Percentiles rank a stretch among this genome's conserved stretches.
Evolutionary conservation across 2,329 filamentous ascomycete species (phyloP).

Genomic region (Aspergillus quadrilineatus): DNA sequence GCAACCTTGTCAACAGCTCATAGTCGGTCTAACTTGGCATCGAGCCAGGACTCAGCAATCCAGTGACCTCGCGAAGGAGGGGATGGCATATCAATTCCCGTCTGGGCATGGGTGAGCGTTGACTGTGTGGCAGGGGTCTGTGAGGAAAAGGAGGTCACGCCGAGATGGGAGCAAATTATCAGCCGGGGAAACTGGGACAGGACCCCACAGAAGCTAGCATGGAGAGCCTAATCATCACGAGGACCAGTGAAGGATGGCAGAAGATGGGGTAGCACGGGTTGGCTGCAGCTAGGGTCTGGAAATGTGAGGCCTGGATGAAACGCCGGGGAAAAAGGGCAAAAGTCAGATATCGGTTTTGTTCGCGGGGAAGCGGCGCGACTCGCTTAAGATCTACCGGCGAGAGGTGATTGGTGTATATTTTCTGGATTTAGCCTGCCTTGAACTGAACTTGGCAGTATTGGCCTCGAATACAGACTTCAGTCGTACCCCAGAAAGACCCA

Average conservation of each 20-base stretch:
- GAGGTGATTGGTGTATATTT: constrained; percentile 52
- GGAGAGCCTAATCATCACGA: not conserved
- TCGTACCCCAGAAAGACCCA: not conserved
- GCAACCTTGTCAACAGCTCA: not conserved
- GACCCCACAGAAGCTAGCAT: constrained; percentile 3
- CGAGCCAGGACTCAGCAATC: constrained; percentile 1
- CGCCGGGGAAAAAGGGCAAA: not conserved
- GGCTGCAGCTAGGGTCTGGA: not conserved
- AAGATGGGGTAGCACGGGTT: constrained; percentile 5
- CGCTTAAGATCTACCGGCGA: constrained; percentile 63
- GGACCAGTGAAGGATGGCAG: not conserved
- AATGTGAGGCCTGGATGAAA: constrained; percentile 2
- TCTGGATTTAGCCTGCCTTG: constrained; percentile 8
- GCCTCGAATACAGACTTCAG: constrained; percentile 4
- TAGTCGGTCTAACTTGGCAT: constrained; percentile 7
- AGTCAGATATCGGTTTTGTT: not conserved
- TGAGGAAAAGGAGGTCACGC: constrained; percentile 5
- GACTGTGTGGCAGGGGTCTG: not conserved
- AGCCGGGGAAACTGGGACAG: not conserved
- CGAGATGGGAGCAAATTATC: constrained; percentile 2
- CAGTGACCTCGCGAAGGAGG: constrained; percentile 5
- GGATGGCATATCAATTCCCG: constrained; percentile 12
- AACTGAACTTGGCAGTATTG: constrained; percentile 10
- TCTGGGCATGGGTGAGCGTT: constrained; percentile 10
- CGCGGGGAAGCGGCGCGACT: constrained; percentile 39